Conservation (phyloP, 148 eudicot species). For the Chenopodium formosanum region DNA sequence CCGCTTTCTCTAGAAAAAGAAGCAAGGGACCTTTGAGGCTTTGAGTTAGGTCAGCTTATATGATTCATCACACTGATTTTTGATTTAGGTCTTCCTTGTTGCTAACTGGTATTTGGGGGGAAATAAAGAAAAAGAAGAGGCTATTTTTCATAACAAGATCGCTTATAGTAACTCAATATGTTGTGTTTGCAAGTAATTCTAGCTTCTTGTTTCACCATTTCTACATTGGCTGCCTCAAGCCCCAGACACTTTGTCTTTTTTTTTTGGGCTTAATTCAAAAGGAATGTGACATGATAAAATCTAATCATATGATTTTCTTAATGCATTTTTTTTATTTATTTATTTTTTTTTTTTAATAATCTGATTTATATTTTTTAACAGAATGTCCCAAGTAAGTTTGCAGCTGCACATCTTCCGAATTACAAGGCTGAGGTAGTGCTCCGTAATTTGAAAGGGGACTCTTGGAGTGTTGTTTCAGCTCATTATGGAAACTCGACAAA, state of each 20-base stretch:
- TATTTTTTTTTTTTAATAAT: background rate
- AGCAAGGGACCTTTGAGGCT: too few species aligned
- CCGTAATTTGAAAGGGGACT: constrained; percentile 57
- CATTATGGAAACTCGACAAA: constrained; percentile 41
- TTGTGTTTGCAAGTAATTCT: background rate
- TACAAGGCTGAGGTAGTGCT: constrained; percentile 62
- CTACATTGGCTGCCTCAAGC: background rate
- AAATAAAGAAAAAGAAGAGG: too few species aligned
- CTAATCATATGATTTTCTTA: background rate
- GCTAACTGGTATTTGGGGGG: too few species aligned
- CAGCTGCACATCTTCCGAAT: constrained; percentile 60
- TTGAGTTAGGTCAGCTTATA: too few species aligned
- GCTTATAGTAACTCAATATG: background rate
- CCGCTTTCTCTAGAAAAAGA: too few species aligned
- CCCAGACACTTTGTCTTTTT: background rate
- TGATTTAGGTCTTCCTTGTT: too few species aligned
- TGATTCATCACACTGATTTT: too few species aligned
- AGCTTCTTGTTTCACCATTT: background rate
- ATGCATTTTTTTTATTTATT: background rate
- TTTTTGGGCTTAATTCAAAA: background rate
- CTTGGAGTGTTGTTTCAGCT: constrained; percentile 65
- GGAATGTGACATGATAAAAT: background rate
- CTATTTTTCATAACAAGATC: background rate
- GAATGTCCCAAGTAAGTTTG: constrained; percentile 72
- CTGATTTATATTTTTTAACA: constrained; percentile 30